phyloP scores from a whole-genome alignment of 805 yeast genomes.

The Saccharomyces kudriavzevii region DNA sequence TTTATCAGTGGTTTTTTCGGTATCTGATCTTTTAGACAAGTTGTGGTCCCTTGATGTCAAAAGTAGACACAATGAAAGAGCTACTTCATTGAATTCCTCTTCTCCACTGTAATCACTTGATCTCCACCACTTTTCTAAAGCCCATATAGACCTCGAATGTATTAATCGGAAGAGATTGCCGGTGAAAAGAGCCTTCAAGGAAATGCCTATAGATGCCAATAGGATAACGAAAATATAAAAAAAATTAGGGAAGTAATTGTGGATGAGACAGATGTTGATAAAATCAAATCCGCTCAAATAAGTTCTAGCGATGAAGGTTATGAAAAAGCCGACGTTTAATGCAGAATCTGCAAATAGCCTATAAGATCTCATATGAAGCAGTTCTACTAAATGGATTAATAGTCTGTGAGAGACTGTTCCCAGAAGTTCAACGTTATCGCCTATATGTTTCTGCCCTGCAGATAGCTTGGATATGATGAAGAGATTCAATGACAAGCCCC shows the following conservation, averaged over 20 bases:
- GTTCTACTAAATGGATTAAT: conserved; percentile 53
- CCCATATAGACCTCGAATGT: background rate
- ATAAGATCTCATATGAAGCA: conserved; percentile 44
- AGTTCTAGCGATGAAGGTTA: background rate
- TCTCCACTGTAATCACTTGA: background rate
- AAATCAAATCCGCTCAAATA: background rate
- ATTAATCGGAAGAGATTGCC: background rate
- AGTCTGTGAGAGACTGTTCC: conserved; percentile 47
- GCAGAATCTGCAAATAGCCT: conserved; percentile 57
- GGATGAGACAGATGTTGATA: background rate
- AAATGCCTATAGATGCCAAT: background rate
- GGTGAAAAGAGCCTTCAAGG: background rate
- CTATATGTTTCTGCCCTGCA: background rate
- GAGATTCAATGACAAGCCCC: conserved; percentile 24
- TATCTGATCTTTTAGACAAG: background rate
- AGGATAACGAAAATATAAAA: background rate
- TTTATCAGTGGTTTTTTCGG: background rate
- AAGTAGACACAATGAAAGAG: background rate
- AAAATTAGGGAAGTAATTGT: background rate
- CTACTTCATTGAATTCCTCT: background rate
- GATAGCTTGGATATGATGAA: conserved; percentile 11
- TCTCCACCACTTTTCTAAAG: background rate
- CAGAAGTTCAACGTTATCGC: background rate
- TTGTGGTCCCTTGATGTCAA: background rate
- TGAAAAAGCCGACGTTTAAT: conserved; percentile 36